These are phyloP conservation scores for Eucalyptus polyanthemos DNA, from an alignment of 345 rosid species.

Conservation along the genomic window DNA sequence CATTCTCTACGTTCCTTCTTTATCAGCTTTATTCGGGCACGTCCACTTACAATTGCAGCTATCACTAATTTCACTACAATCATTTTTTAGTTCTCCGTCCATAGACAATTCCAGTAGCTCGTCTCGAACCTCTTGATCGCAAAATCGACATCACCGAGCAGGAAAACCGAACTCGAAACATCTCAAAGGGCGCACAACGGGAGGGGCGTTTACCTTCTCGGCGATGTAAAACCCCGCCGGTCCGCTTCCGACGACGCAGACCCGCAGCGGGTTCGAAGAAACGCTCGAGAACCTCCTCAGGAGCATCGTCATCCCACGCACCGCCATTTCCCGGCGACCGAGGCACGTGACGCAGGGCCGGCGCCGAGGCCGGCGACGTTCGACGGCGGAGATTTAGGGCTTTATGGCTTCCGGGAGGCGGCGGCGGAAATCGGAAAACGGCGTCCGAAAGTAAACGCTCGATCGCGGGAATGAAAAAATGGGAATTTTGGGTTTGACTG, in stretches of 20 bases:
- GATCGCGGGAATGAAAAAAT: not conserved
- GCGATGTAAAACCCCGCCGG: conserved; percentile 91
- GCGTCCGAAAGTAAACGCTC: not conserved
- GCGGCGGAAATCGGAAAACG: not conserved
- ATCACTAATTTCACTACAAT: not conserved
- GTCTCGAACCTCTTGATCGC: not conserved
- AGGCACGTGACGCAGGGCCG: not conserved
- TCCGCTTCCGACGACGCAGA: conserved; percentile 86
- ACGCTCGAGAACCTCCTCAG: not conserved
- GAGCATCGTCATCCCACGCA: not conserved
- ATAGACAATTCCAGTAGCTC: not conserved
- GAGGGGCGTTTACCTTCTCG: conserved; percentile 41
- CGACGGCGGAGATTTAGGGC: not conserved
- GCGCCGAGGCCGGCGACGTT: not conserved
- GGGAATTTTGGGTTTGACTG: not conserved
- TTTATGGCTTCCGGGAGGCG: not conserved
- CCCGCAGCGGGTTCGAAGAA: conserved; percentile 44
- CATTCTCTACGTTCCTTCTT: not conserved
- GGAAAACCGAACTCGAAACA: not conserved
- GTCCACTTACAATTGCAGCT: not conserved
- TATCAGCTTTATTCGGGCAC: not conserved
- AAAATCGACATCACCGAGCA: not conserved
- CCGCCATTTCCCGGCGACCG: not conserved
- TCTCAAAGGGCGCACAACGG: not conserved
- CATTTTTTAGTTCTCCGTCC: not conserved